Conservation (phyloP, 2,329 filamentous ascomycete genomes). For the Aureobasidium lini region DNA sequence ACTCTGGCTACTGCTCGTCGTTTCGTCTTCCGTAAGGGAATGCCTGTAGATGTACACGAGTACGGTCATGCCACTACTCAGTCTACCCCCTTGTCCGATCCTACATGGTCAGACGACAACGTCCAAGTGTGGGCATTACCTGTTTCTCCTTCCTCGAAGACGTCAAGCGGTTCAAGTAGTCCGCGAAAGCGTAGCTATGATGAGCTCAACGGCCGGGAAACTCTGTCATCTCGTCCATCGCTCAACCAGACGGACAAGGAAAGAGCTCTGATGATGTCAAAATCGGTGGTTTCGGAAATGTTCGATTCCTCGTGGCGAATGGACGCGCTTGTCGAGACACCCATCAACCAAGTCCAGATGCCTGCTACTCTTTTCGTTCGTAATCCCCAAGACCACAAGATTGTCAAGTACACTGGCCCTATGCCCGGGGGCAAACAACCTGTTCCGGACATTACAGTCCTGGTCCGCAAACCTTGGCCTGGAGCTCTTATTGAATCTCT, state of each 20-base stretch:
- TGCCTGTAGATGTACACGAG: slow-evolving; percentile 67
- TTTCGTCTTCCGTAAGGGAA: slow-evolving; percentile 79
- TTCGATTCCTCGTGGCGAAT: slow-evolving; percentile 69
- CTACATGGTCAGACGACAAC: slow-evolving; percentile 68
- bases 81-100: slow-evolving; percentile 32
- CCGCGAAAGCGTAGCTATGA: slow-evolving; percentile 30
- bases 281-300: slow-evolving; percentile 64
- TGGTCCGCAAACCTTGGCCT: slow-evolving; percentile 73
- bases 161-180: slow-evolving; percentile 15
- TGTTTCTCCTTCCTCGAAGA: slow-evolving; percentile 31
- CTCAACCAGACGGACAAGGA: slow-evolving; percentile 30
- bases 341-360: slow-evolving; percentile 57
- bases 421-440: slow-evolving; percentile 44
- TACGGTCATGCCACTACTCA: slow-evolving; percentile 38
- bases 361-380: slow-evolving; percentile 65
- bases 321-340: slow-evolving; percentile 61
- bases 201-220: slow-evolving; percentile 27
- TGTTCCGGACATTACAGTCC: slow-evolving; percentile 58
- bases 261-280: slow-evolving; percentile 38
- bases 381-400: slow-evolving; percentile 51
- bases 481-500: slow-evolving; percentile 55
- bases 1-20: slow-evolving; percentile 71
- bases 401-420: slow-evolving; percentile 65
- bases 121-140: slow-evolving; percentile 82
- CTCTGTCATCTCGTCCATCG: slow-evolving; percentile 16